Evolutionary conservation across 2,329 filamentous ascomycete species (phyloP).

Genomic region (Didymosphaeria variabile): DNA sequence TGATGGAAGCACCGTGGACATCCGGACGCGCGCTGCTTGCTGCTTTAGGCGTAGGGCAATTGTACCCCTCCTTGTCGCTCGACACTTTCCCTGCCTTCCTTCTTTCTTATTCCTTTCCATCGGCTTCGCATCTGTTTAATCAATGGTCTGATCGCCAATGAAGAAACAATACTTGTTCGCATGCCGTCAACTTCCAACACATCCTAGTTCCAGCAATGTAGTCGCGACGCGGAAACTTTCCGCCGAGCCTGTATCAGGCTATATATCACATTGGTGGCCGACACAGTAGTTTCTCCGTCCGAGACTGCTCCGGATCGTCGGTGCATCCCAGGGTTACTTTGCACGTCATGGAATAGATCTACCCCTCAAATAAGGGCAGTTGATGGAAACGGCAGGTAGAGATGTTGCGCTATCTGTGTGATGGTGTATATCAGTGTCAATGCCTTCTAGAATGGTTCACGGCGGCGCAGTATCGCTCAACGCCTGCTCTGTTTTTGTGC

Average conservation of each 20-base stretch:
- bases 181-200: no score
- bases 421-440: not conserved
- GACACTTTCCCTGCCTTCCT: not conserved
- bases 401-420: not conserved
- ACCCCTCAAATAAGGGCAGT: constrained; percentile 2
- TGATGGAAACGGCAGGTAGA: not conserved
- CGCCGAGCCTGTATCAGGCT: constrained; percentile 10
- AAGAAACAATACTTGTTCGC: not conserved
- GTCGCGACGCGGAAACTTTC: not conserved
- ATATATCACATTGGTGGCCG: constrained; percentile 6
- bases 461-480: not conserved
- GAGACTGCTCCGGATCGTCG: constrained; percentile 4
- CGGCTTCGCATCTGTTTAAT: not conserved
- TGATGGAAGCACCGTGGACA: not conserved
- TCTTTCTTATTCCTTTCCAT: not conserved
- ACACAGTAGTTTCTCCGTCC: constrained; percentile 7
- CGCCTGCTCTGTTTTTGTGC: not conserved
- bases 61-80: not conserved
- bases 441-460: not conserved
- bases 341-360: constrained; percentile 1
- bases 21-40: not conserved
- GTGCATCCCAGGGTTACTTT: constrained; percentile 3
- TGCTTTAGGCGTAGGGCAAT: not conserved
- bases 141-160: not conserved
- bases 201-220: not conserved